A percentile compares a stretch with the other conserved stretches of the same genome.
Evolutionary conservation across 2,329 filamentous ascomycete species (phyloP).

Genomic region (Ophiostoma australiae): DNA sequence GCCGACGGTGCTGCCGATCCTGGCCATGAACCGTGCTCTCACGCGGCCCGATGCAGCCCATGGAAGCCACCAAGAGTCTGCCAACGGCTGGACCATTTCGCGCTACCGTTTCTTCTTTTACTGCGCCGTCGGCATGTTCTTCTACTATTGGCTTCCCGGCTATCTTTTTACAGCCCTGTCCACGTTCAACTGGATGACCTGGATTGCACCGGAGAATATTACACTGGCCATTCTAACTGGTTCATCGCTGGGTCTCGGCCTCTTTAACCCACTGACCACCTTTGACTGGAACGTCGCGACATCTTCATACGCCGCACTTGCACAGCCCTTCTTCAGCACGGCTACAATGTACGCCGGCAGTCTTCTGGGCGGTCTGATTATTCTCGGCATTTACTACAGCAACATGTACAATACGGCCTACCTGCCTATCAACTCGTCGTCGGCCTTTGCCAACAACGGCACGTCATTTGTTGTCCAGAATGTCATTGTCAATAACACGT

Average conservation of each 20-base stretch:
- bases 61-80: constrained; percentile 43
- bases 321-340: constrained; percentile 53
- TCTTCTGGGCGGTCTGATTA: constrained; percentile 50
- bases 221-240: constrained; percentile 46
- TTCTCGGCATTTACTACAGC: constrained; percentile 55
- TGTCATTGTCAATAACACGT: constrained; percentile 52
- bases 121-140: constrained; percentile 48
- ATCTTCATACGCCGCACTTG: constrained; percentile 46
- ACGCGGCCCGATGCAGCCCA: constrained; percentile 51
- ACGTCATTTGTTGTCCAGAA: constrained; percentile 53
- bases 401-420: constrained; percentile 55
- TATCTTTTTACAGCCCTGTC: constrained; percentile 49
- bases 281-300: constrained; percentile 42
- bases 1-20: constrained; percentile 57
- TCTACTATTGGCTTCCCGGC: constrained; percentile 54
- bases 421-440: constrained; percentile 56
- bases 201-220: constrained; percentile 44
- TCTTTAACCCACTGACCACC: constrained; percentile 35
- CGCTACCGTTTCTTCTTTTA: constrained; percentile 60
- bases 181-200: constrained; percentile 43
- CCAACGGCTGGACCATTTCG: constrained; percentile 58
- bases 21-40: constrained; percentile 58
- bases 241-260: constrained; percentile 36
- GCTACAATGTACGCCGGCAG: constrained; percentile 51
- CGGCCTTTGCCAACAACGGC: constrained; percentile 61